phyloP scores from a whole-genome alignment of 2,329 filamentous ascomycete species.

The Phialophora verrucosa region DNA sequence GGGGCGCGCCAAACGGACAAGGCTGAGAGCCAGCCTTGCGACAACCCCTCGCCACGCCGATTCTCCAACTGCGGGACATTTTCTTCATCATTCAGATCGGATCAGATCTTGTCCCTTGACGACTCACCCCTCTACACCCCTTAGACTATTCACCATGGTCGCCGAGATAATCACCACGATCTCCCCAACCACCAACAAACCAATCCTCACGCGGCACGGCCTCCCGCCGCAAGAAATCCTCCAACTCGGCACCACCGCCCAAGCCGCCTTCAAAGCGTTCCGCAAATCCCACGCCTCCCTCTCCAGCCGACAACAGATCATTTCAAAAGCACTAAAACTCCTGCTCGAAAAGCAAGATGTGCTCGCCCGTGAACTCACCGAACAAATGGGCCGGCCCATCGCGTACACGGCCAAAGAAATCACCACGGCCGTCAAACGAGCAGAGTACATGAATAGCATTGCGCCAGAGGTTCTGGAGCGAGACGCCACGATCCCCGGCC shows the following conservation, averaged over 20 bases:
- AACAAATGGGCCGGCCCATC: constrained; percentile 95
- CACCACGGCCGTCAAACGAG: constrained; percentile 80
- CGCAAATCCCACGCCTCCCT: constrained; percentile 78
- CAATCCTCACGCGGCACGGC: constrained; percentile 79
- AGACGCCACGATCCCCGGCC: constrained; percentile 71
- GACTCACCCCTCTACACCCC: background rate
- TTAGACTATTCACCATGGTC: constrained; percentile 47
- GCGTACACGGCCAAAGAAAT: constrained; percentile 84
- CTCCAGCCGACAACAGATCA: constrained; percentile 75
- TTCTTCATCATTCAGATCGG: constrained; percentile 6
- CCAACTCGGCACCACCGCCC: constrained; percentile 72
- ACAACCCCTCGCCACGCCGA: background rate
- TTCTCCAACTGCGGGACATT: constrained; percentile 22
- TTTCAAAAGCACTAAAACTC: constrained; percentile 76
- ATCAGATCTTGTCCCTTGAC: background rate
- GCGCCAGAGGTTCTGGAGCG: constrained; percentile 73
- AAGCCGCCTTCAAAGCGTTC: constrained; percentile 77
- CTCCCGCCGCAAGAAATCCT: constrained; percentile 72
- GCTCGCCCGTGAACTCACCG: constrained; percentile 81
- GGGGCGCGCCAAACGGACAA: background rate
- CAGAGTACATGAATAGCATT: constrained; percentile 84
- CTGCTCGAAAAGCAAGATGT: constrained; percentile 76
- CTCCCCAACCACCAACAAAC: constrained; percentile 86
- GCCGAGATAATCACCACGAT: constrained; percentile 73
- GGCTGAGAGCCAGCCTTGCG: background rate